These are phyloP conservation scores for Leccinum subspadiceum DNA, from an alignment of 1,284 basidiomycete genomes.

Conservation along the genomic window DNA sequence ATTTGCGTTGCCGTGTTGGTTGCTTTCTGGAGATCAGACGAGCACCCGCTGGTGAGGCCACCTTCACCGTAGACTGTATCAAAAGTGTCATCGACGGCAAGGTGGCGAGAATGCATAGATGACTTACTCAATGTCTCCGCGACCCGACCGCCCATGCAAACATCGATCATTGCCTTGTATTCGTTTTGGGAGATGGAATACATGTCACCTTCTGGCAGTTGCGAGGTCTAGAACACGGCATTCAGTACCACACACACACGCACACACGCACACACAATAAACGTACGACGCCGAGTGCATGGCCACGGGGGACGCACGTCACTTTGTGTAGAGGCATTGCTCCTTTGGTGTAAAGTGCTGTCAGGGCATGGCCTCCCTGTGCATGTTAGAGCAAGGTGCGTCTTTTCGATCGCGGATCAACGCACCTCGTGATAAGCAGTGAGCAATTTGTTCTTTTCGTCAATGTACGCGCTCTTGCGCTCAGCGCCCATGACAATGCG, in stretches of 20 bases:
- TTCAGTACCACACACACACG: conserved; percentile 10
- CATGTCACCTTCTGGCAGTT: conserved; percentile 82
- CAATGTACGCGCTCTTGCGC: conserved; percentile 83
- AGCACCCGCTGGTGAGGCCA: conserved; percentile 88
- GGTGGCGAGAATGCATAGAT: not conserved
- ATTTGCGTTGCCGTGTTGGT: conserved; percentile 81
- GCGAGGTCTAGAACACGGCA: conserved; percentile 61
- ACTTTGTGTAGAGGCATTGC: conserved; percentile 96
- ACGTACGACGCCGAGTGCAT: conserved; percentile 84
- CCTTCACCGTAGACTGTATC: conserved; percentile 80
- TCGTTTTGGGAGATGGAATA: conserved; percentile 70
- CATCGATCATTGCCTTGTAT: conserved; percentile 81
- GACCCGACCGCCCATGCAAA: conserved; percentile 89
- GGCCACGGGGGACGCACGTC: conserved; percentile 92
- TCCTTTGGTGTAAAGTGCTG: conserved; percentile 88
- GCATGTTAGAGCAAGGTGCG: conserved; percentile 13
- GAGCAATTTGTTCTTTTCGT: conserved; percentile 78
- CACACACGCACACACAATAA: not conserved
- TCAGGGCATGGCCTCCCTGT: conserved; percentile 88
- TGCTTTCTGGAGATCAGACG: conserved; percentile 79
- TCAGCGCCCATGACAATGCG: conserved; percentile 95
- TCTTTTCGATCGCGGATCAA: conserved; percentile 8
- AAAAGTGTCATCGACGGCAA: conserved; percentile 7
- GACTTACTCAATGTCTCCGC: conserved; percentile 83
- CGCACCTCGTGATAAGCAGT: conserved; percentile 92